A percentile compares a stretch with the other conserved stretches of the same genome.
Conservation (phyloP, 192 early-diverging fungal genomes). For the Linnemannia schmuckeri region DNA sequence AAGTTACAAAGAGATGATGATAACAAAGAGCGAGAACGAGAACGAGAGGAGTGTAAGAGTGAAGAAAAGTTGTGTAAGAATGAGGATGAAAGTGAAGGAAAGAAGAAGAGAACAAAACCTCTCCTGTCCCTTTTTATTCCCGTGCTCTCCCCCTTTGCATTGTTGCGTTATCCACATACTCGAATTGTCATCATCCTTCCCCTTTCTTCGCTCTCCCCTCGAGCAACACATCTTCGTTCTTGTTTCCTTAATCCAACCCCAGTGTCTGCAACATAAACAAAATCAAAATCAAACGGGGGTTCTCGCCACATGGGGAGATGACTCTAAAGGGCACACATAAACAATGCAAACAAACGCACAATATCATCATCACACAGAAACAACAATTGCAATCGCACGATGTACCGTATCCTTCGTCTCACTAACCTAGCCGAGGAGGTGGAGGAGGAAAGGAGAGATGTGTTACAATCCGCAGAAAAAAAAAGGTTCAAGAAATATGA, state of each 20-base stretch:
- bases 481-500: neutral
- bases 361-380: neutral
- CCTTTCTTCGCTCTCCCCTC: neutral
- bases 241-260: too few relatives aligned
- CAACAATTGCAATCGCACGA: neutral
- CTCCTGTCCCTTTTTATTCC: neutral
- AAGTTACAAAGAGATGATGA: neutral
- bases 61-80: neutral
- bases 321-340: neutral
- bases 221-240: neutral
- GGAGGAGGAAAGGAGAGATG: neutral
- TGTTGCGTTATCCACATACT: neutral
- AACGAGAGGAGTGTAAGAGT: neutral
- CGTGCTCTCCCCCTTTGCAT: neutral
- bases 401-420: neutral
- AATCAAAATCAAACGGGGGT: neutral
- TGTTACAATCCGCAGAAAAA: neutral
- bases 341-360: neutral
- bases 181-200: neutral
- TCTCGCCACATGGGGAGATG: neutral
- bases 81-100: neutral
- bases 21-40: neutral
- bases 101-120: neutral
- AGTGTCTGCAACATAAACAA: neutral
- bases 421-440: neutral